Evolutionary conservation across 2,329 filamentous ascomycete species (phyloP), one percentile per base, ranked within the genome.

Genomic region (Colletotrichum lindemuthianum): DNA sequence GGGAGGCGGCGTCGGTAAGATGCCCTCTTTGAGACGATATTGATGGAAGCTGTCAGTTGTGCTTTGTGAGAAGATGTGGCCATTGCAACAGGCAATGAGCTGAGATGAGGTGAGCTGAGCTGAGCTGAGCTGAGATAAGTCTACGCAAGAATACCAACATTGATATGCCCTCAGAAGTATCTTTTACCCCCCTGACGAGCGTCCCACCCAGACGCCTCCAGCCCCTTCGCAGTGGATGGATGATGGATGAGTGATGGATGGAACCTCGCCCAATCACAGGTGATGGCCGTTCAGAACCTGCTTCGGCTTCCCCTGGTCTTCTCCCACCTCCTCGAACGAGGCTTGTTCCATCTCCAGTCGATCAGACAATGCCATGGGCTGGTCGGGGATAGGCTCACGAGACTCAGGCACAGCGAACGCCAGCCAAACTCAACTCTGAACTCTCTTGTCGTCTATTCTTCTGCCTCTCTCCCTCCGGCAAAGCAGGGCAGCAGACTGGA

Each of bases 291-390:
- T 55, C 55, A 49, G 48, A 51, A 44, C 32, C 55, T 67, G 59
- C 53, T 50, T 64, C 63, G 54, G 44, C 48, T 24, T 24, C 24
- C 59, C 59, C 48, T 60, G 68, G 71, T 69, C 67, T 24, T 24
- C 67, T 59, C 55, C 64, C 67, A 67, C 60, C 69, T 69, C 71
- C 68, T 74, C 71, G 60, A 73, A 75, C 74, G 72, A 68, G 67
- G 70, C 59, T 61, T 72, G 77, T 78, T 72, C 70, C 77, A 78
- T 78, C 75, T 67, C 68, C 70, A 69, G 76, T 66, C 74, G 76
- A 78, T 77, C 77, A 73, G 75, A 78, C 76, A 77, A 71, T 69
- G 64, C 67, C 69, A 68, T 68, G 69, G 56, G 61, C 48, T 57
- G 43, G 63, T 58, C 41, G 33, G 49, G 59, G 59, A 49, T 66